Base-by-base conservation (phyloP, 2,329 filamentous ascomycete genomes). In the Pseudocercospora musae region DNA sequence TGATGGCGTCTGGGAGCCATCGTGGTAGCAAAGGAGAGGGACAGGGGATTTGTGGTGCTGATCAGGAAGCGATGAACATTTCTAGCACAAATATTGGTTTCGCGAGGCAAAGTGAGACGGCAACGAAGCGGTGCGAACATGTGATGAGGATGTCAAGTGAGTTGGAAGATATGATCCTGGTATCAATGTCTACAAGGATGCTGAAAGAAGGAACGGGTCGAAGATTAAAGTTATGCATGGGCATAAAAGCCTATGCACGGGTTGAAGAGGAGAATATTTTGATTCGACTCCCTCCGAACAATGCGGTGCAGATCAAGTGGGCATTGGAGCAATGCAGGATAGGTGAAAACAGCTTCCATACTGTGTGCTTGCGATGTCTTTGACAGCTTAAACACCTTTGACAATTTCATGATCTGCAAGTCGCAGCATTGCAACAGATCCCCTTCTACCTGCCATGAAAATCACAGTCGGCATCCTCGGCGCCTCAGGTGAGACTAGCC, bases 401-500 rank as follows among this genome's bases (percentile, higher is more conserved):
- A n/a, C n/a, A n/a, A n/a, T n/a, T n/a, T n/a, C n/a, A n/a, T n/a
- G n/a, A n/a, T n/a, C n/a, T n/a, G n/a, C n/a, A n/a, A n/a, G n/a
- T n/a, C n/a, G n/a, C n/a, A n/a, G n/a, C n/a, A n/a, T n/a, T n/a
- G n/a, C n/a, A 13, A 33, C 31, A 13, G 11, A 13, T 40, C 4
- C 15, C 31, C 25, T n/a, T 25, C 21, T 7, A 29, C 6, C 23
- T 15, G 8, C 18, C 3, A 52, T 52, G 23, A 25, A 8, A n/a
- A 50, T 55, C 10, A 57, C 37, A n/a, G 60, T 69, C 44, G 67
- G 58, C 33, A 40, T 69, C 33, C 23, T 70, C 4, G 79, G 79
- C n/a, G 79, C 78, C 4, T 78, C 79, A 8, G 80, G 80, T 9
- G 71, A 74, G 33, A 81, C 79, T 0, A 79, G 79, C 11, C 60